These are phyloP conservation scores for Solanum piurae DNA, from an alignment of 257 asterid species.

Conservation along the genomic window DNA sequence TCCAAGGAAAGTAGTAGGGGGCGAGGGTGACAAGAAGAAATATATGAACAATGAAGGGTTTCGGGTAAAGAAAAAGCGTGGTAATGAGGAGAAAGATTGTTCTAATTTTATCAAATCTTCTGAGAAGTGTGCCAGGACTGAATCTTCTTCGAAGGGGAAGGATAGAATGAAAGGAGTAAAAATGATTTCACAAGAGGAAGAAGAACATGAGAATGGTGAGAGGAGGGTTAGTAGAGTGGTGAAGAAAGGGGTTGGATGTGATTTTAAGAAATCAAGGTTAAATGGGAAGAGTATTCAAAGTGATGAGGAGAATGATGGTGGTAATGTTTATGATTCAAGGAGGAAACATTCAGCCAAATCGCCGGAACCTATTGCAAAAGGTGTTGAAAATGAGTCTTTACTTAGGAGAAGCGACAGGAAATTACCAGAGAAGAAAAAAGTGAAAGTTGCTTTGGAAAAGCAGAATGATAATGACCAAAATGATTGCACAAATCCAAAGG, in stretches of 20 bases:
- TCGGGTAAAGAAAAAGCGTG: background rate
- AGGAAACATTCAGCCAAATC: background rate
- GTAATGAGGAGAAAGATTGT: background rate
- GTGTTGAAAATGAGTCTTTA: background rate
- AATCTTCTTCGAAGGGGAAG: background rate
- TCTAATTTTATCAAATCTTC: background rate
- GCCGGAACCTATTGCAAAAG: background rate
- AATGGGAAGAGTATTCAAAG: background rate
- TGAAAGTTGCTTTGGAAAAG: background rate
- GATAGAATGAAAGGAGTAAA: background rate
- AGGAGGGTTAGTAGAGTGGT: background rate
- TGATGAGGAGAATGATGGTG: slow-evolving; percentile 1
- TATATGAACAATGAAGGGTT: background rate
- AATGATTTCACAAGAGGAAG: background rate
- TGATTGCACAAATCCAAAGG: background rate
- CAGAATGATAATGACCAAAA: background rate
- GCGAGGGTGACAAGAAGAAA: background rate
- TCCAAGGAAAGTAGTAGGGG: background rate
- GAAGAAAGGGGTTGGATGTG: background rate
- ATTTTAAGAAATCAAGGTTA: background rate
- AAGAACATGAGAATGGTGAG: background rate
- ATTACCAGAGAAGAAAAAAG: background rate
- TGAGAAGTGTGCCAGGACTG: background rate
- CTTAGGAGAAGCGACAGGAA: background rate
- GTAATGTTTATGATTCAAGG: background rate